These are phyloP conservation scores for Filosporella fistucella DNA, from an alignment of 495 filamentous ascomycete species.

Conservation along the genomic window DNA sequence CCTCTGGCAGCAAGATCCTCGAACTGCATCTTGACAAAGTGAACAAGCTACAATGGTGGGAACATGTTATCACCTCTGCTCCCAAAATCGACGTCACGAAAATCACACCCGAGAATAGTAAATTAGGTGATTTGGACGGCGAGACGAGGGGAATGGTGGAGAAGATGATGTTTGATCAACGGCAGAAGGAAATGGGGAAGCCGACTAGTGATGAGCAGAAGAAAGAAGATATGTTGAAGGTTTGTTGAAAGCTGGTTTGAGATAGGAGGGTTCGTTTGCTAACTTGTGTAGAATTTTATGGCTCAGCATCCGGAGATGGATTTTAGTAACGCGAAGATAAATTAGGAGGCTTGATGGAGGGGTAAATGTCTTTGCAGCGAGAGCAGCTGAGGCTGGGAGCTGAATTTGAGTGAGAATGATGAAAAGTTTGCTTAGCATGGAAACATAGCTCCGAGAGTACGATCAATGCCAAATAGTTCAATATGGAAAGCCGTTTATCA, in stretches of 20 bases:
- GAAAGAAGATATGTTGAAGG: constrained; percentile 87
- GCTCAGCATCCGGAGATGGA: constrained; percentile 71
- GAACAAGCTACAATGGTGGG: constrained; percentile 98
- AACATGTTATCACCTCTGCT: constrained; percentile 78
- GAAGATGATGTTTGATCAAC: constrained; percentile 99
- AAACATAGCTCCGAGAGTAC: too few relatives aligned
- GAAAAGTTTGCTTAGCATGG: too few relatives aligned
- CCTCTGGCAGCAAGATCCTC: constrained; percentile 64
- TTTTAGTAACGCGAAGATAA: constrained; percentile 73
- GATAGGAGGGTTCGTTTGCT: too few relatives aligned
- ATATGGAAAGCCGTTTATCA: not conserved
- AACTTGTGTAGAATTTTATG: not conserved
- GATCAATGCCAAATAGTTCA: too few relatives aligned
- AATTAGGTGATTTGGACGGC: constrained; percentile 86
- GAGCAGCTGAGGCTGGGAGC: too few relatives aligned
- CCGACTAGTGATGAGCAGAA: constrained; percentile 87
- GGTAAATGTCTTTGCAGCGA: too few relatives aligned
- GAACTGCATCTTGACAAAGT: constrained; percentile 91
- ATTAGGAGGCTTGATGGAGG: constrained; percentile 15
- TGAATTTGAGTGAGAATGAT: too few relatives aligned
- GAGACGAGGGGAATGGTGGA: constrained; percentile 98
- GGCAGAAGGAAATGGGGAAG: constrained; percentile 89
- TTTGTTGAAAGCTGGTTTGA: constrained; percentile 45
- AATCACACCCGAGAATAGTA: constrained; percentile 89
- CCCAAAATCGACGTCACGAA: constrained; percentile 91